These are phyloP conservation scores for Staphylotrichum longicolle DNA, from an alignment of 495 filamentous ascomycete genomes.

Conservation along the genomic window DNA sequence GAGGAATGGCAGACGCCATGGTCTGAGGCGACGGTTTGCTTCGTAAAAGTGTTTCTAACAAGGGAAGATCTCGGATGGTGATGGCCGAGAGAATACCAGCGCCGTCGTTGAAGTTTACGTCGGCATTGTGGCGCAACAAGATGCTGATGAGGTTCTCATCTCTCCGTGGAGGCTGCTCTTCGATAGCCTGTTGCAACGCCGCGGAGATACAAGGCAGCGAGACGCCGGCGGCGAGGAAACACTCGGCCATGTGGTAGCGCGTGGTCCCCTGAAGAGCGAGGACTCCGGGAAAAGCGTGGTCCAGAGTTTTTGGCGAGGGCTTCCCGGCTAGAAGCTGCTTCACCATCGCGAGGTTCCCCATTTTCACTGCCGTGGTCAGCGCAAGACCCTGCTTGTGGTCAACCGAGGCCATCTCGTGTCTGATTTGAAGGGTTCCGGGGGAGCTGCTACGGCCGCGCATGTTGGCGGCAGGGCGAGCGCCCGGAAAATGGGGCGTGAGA, in stretches of 20 bases:
- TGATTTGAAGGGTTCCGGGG: slow-evolving; percentile 32
- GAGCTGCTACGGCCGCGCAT: slow-evolving; percentile 28
- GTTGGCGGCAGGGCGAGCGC: slow-evolving; percentile 23
- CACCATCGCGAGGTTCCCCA: slow-evolving; percentile 38
- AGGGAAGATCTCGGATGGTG: slow-evolving; percentile 34
- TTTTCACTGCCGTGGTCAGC: slow-evolving; percentile 41
- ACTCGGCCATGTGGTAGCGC: slow-evolving; percentile 42
- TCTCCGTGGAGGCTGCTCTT: slow-evolving; percentile 39
- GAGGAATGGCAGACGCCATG: slow-evolving; percentile 35
- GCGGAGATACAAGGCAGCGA: slow-evolving; percentile 36
- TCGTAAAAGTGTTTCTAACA: slow-evolving; percentile 40
- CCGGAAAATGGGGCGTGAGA: slow-evolving; percentile 42
- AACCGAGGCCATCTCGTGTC: slow-evolving; percentile 46
- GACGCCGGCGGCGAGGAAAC: slow-evolving; percentile 41
- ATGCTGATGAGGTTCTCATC: slow-evolving; percentile 46
- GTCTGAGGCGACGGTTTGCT: slow-evolving; percentile 40
- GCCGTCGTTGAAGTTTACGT: slow-evolving; percentile 47
- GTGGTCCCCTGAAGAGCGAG: slow-evolving; percentile 32
- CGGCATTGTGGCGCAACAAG: slow-evolving; percentile 44
- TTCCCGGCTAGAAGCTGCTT: slow-evolving; percentile 40
- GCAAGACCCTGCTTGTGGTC: slow-evolving; percentile 45
- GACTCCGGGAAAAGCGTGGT: slow-evolving; percentile 40
- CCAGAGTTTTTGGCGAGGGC: slow-evolving; percentile 40
- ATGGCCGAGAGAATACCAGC: slow-evolving; percentile 43
- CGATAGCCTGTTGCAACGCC: slow-evolving; percentile 44